Base-by-base conservation (phyloP, 108 stramenopile species). In the Cyclostephanos tholiformis region DNA sequence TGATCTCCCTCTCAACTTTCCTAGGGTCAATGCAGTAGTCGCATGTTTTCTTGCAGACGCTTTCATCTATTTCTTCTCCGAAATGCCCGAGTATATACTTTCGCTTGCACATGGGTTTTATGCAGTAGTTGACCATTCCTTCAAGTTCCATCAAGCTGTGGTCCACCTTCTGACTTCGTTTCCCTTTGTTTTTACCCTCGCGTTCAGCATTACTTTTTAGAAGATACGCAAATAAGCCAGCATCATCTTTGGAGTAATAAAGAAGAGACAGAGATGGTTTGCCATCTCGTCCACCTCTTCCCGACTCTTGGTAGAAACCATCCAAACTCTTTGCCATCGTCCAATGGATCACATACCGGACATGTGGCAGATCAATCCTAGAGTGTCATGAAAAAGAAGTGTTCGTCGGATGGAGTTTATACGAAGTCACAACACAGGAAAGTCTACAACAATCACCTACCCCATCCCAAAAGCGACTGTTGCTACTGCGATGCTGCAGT, bases 401-500 rank as follows among this genome's bases (percentile, higher is more conserved):
- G 26, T n/a, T 20, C 17, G 39, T 19, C 20, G 13, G 22, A 50
- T 20, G 65, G n/a, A 46, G 27, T 0, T 50, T 41, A 10, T 12
- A 41, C 12, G 14, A 48, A 19, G 11, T 29, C 9, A 48, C 11
- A 46, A 63, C 35, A 13, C 12, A 63, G 16, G 75, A 86, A 11
- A 82, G 58, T 20, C 85, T 27, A 48, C 0, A 16, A 14, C 39
- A 63, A n/a, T 8, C 26, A 57, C 56, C 14, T 39, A 60, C 36
- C 30, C 30, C 92, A 93, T 93, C 6, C 98, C 96, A 67, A 97
- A 97, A n/a, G 95, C 95, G 53, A 97, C 79, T 55, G 95, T 96
- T 0, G 97, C 97, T 9, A 92, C 85, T 19, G 84, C 89, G 38
- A 91, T 76, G 64, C 82, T 82, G 16, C 86, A 62, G 3, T 26